These are phyloP conservation scores for Lasiodiplodia sp. DNA, from an alignment of 2,329 filamentous ascomycete species.

Conservation along the genomic window DNA sequence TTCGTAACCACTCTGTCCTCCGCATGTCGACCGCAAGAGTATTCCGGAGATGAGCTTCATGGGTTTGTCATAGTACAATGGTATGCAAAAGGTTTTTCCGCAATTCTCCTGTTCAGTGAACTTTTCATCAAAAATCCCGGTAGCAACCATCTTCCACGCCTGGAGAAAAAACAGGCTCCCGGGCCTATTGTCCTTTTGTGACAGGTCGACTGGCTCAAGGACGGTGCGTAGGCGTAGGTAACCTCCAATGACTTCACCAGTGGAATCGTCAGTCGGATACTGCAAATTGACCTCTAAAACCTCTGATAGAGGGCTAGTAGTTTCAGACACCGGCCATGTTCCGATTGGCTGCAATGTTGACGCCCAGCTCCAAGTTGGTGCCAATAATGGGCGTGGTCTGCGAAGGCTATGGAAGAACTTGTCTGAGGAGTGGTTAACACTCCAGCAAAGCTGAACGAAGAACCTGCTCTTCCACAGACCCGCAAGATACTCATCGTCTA, in stretches of 20 bases:
- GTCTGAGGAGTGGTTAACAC: neutral
- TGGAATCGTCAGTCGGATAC: neutral
- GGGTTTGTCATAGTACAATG: neutral
- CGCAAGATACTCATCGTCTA: neutral
- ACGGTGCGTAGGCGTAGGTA: neutral
- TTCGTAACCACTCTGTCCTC: neutral
- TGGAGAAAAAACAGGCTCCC: neutral
- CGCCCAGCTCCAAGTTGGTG: neutral
- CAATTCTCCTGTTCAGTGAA: neutral
- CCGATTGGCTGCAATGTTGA: neutral
- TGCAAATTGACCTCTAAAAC: constrained; percentile 1
- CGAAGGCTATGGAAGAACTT: neutral
- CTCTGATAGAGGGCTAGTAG: neutral
- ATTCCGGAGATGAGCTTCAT: neutral
- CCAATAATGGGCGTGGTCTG: neutral
- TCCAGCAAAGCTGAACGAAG: neutral
- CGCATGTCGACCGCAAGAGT: neutral
- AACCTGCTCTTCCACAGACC: neutral
- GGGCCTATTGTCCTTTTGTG: too few species aligned
- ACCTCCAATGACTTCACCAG: neutral
- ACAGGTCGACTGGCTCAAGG: neutral
- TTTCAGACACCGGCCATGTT: neutral
- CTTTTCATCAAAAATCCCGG: neutral
- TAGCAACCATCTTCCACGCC: neutral
- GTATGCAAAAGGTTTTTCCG: neutral